Evolutionary conservation across 768 basidiomycete species (phyloP).

Genomic region (Suillus brevipes): DNA sequence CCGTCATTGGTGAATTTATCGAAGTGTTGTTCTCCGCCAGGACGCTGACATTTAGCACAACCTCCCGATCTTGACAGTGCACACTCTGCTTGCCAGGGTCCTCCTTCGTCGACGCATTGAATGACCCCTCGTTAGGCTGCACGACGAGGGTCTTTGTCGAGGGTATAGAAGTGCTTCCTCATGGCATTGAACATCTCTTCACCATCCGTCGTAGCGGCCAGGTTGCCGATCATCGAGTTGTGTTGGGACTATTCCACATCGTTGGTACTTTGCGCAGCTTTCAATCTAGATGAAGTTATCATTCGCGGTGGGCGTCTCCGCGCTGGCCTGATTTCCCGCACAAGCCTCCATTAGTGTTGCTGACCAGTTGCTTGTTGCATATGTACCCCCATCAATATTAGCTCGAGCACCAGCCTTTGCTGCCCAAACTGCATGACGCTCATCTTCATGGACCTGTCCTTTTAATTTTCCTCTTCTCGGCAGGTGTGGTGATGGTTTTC

Average conservation of each 20-base stretch:
- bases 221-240: not conserved
- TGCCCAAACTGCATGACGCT: no score
- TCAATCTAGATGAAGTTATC: not conserved
- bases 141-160: not conserved
- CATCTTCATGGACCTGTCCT: not conserved
- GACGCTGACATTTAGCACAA: not conserved
- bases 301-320: not conserved
- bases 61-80: not conserved
- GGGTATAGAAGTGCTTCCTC: no score
- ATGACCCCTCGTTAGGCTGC: not conserved
- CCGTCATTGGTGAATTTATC: not conserved
- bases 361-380: not conserved
- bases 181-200: not conserved
- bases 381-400: not conserved
- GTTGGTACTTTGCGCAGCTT: not conserved
- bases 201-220: not conserved
- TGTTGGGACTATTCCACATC: not conserved
- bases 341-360: not conserved
- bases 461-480: not conserved
- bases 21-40: not conserved
- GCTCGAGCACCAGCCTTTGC: not conserved
- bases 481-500: not conserved
- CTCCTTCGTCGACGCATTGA: not conserved
- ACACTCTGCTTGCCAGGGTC: not conserved
- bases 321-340: not conserved